phyloP scores from a whole-genome alignment of 257 asterid species.

The Solanum lignicaule region DNA sequence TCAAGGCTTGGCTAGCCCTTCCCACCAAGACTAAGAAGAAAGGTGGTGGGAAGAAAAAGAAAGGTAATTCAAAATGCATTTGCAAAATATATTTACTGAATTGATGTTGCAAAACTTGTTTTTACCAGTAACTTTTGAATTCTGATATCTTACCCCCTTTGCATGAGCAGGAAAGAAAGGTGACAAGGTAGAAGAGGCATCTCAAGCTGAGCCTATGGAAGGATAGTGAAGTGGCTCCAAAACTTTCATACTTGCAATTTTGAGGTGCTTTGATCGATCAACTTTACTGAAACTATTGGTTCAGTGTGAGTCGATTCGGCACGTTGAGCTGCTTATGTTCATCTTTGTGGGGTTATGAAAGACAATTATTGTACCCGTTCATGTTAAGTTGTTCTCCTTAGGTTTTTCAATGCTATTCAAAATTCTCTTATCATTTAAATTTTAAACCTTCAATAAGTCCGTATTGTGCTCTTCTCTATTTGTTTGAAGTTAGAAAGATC shows the following conservation, averaged over 20 bases:
- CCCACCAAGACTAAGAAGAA: conserved; percentile 74
- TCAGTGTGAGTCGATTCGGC: background rate
- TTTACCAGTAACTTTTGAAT: background rate
- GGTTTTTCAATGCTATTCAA: conserved; percentile 2
- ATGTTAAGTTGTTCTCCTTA: background rate
- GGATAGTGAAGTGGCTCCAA: conserved; percentile 18
- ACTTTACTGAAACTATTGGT: background rate
- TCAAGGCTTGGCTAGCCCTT: conserved; percentile 74
- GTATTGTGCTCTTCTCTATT: background rate
- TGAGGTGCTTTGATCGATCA: background rate
- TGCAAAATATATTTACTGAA: background rate
- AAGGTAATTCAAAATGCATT: conserved; percentile 33
- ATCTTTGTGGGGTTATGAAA: conserved; percentile 1
- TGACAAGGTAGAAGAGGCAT: conserved; percentile 40
- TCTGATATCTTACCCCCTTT: background rate
- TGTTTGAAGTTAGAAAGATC: background rate
- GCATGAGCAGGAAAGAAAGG: conserved; percentile 52
- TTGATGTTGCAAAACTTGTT: background rate
- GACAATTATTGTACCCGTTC: background rate
- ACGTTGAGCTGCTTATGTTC: conserved; percentile 3
- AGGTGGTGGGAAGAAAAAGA: conserved; percentile 96
- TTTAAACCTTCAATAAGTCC: background rate
- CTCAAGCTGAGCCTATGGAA: conserved; percentile 36
- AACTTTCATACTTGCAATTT: background rate
- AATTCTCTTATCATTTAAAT: background rate